phyloP scores from a whole-genome alignment of 2,329 filamentous ascomycete genomes.

The Akanthomyces uredinophilus region DNA sequence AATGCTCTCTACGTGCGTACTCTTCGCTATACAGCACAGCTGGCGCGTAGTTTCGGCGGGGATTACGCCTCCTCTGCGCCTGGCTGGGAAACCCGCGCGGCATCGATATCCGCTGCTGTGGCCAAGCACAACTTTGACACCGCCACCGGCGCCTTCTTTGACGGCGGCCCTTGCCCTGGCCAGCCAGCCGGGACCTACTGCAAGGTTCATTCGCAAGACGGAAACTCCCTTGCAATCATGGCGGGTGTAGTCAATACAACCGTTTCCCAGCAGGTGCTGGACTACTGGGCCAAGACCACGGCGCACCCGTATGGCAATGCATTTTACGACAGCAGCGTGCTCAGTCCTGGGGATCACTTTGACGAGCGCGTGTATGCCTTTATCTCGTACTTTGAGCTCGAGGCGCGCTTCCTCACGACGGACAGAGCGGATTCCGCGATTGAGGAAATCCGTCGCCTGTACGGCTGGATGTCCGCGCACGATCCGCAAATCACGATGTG shows the following conservation, averaged over 20 bases:
- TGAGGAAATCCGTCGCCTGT: slow-evolving; percentile 42
- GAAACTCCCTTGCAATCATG: slow-evolving; percentile 44
- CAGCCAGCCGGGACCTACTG: slow-evolving; percentile 21
- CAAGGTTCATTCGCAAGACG: slow-evolving; percentile 43
- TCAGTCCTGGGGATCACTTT: slow-evolving; percentile 29
- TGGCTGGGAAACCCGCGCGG: slow-evolving; percentile 36
- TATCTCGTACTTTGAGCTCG: slow-evolving; percentile 48
- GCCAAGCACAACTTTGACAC: slow-evolving; percentile 37
- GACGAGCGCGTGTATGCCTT: slow-evolving; percentile 46
- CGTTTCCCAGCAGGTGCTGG: slow-evolving; percentile 31
- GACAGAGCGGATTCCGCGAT: slow-evolving; percentile 32
- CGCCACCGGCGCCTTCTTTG: slow-evolving; percentile 39
- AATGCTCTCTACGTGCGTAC: slow-evolving; percentile 46
- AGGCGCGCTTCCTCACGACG: slow-evolving; percentile 38
- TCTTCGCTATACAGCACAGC: slow-evolving; percentile 37
- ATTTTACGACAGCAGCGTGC: slow-evolving; percentile 43
- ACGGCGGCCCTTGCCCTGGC: slow-evolving; percentile 31
- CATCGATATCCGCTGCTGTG: slow-evolving; percentile 30
- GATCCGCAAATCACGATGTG: slow-evolving; percentile 45
- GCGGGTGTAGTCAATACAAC: slow-evolving; percentile 26
- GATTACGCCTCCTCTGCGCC: slow-evolving; percentile 27
- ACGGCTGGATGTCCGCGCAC: slow-evolving; percentile 44
- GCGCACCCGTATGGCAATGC: slow-evolving; percentile 42
- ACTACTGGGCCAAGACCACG: slow-evolving; percentile 34
- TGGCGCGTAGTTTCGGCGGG: slow-evolving; percentile 30